A percentile compares a stretch with the other conserved stretches of the same genome.
phyloP scores from a whole-genome alignment of 768 basidiomycete genomes.

The Boletus edulis region DNA sequence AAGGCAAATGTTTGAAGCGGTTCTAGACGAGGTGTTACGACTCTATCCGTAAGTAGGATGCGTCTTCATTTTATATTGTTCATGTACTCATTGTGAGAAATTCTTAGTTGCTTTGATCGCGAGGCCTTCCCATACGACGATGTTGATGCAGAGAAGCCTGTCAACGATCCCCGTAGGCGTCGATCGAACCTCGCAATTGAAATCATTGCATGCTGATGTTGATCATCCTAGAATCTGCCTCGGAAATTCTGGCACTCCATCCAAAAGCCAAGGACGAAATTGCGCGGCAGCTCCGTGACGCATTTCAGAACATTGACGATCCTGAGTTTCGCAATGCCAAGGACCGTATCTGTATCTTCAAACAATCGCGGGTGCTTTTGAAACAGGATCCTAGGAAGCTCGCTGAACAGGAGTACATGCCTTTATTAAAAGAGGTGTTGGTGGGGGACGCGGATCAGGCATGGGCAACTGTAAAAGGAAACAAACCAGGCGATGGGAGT shows the following conservation, averaged over 20 bases:
- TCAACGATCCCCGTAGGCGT: constrained; percentile 3
- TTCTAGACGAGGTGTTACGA: constrained; percentile 20
- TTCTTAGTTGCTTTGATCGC: constrained; percentile 17
- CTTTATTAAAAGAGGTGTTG: constrained; percentile 2
- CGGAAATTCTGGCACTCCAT: not conserved
- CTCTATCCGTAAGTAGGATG: constrained; percentile 23
- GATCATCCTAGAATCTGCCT: constrained; percentile 9
- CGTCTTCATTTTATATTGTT: not conserved
- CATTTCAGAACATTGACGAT: constrained; percentile 3
- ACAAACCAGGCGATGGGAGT: no score
- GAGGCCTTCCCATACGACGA: constrained; percentile 4
- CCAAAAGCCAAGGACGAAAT: constrained; percentile 12
- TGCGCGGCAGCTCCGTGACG: not conserved
- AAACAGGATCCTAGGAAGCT: not conserved
- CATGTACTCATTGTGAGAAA: not conserved
- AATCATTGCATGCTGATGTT: not conserved
- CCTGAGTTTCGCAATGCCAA: constrained; percentile 14
- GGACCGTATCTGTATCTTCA: constrained; percentile 10
- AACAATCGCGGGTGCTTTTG: not conserved
- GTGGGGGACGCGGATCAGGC: constrained; percentile 2
- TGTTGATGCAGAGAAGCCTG: not conserved
- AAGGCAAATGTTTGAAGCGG: constrained; percentile 23
- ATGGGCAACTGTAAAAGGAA: not conserved
- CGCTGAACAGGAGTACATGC: not conserved
- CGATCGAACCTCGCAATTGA: not conserved